Conservation (phyloP, 306 rosid genomes). For the Canavalia ensiformis region DNA sequence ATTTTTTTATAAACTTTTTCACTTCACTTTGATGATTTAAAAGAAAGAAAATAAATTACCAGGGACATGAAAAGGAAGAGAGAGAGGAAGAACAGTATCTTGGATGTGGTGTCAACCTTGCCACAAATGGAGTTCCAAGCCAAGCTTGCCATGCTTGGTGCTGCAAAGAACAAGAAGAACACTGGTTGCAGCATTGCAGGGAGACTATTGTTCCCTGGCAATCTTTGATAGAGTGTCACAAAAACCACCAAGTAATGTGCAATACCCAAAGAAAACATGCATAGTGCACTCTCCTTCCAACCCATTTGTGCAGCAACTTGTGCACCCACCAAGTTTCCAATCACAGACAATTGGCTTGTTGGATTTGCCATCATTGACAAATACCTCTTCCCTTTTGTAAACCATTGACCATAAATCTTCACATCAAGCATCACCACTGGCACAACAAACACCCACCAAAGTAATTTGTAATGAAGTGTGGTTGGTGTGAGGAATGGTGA, state of each 20-base stretch:
- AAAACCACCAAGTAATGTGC: conserved; percentile 66
- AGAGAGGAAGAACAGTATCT: conserved; percentile 72
- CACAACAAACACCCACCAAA: conserved; percentile 57
- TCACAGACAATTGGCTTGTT: conserved; percentile 64
- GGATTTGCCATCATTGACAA: conserved; percentile 62
- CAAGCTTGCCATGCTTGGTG: conserved; percentile 68
- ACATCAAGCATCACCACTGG: conserved; percentile 64
- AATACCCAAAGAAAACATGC: conserved; percentile 65
- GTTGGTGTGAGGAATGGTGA: conserved; percentile 50
- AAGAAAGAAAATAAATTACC: conserved; percentile 50
- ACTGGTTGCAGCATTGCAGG: conserved; percentile 62
- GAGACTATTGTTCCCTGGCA: conserved; percentile 52
- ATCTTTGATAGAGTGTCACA: conserved; percentile 67
- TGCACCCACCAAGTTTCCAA: conserved; percentile 65
- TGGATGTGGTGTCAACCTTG: conserved; percentile 48
- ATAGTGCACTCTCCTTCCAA: conserved; percentile 65
- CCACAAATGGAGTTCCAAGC: conserved; percentile 65
- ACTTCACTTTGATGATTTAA: neutral
- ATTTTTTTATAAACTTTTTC: neutral
- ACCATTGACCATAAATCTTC: conserved; percentile 70
- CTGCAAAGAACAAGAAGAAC: conserved; percentile 70
- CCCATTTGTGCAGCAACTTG: conserved; percentile 63
- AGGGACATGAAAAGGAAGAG: conserved; percentile 68
- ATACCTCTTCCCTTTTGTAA: conserved; percentile 59
- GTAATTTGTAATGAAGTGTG: conserved; percentile 34